Evolutionary conservation across 2,329 filamentous ascomycete genomes (phyloP).

Genomic region (Calycina herbarum): DNA sequence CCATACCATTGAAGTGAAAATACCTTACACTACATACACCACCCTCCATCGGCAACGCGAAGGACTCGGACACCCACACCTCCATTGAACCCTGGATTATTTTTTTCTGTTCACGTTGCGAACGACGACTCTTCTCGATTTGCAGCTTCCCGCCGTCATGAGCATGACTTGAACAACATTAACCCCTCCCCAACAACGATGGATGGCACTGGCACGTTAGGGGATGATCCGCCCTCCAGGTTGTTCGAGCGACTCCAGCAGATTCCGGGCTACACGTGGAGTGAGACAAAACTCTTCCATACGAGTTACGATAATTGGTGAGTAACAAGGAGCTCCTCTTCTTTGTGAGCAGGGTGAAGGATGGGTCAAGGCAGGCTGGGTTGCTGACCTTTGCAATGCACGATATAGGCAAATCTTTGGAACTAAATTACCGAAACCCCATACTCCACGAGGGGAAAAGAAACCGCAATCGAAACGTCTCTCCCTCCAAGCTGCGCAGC

Average conservation of each 20-base stretch:
- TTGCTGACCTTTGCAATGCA: neutral
- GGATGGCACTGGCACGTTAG: neutral
- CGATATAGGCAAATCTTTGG: constrained; percentile 64
- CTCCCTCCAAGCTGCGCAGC: constrained; percentile 33
- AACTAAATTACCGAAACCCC: constrained; percentile 41
- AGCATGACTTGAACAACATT: neutral
- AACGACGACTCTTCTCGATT: neutral
- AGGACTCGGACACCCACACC: neutral
- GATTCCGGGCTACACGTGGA: constrained; percentile 75
- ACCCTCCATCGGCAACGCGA: neutral
- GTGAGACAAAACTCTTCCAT: constrained; percentile 62
- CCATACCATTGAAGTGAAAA: neutral
- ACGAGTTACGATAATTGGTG: constrained; percentile 87
- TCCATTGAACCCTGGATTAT: neutral
- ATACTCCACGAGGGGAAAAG: constrained; percentile 40
- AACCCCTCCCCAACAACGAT: neutral
- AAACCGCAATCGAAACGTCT: constrained; percentile 32
- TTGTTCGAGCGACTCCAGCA: constrained; percentile 73
- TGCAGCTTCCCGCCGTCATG: neutral
- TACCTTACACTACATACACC: neutral
- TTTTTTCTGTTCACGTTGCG: neutral
- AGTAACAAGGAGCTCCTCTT: neutral
- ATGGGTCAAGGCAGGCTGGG: neutral
- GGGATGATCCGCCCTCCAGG: constrained; percentile 56
- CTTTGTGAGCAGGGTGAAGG: neutral